Evolutionary conservation across 2,329 filamentous ascomycete species (phyloP), one percentile per base, ranked within the genome.

Genomic region (Alternaria ethzedia): DNA sequence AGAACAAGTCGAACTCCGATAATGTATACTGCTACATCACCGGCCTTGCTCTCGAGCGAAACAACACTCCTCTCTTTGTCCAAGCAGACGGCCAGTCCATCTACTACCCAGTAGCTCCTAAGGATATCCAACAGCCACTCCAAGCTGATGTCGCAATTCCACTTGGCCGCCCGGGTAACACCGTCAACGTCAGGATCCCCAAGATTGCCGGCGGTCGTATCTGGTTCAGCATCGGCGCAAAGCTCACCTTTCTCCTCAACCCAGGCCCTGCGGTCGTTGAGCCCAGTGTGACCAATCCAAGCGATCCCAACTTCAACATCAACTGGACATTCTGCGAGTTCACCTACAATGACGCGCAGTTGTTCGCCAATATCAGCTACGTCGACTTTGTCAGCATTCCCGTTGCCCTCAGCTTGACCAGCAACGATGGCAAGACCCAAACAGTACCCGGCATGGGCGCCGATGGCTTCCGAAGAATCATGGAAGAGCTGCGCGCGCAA

Each of bases 251-350:
- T 79, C 82, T 87, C 12, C 78, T 94, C 56, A 94, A 94, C 78
- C 89, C 88, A 2, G 89, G 88, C 15, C 89, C 91, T 7, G 89
- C 87, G 2, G 83, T 94, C 13, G 91, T 94, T 46, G 91, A 94
- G 79, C 92, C 92, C 0, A 90, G 89, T 10, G 88, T 90, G 25
- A 90, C 87, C 30, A 94, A 94, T 77, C 77, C 83, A 0, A 77
- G 84, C 70, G 83, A 85, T 61, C 82, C 81, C 1, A 84, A 84
- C 67, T 79, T 79, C 52, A 79, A 80, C 49, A 75, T 82, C 54
- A 76, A 79, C 57, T 85, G 84, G 75, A 79, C 79, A 2, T 85
- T 85, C 62, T 78, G 75, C 56, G 83, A 85, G 59, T 85, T 85
- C 70, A 85, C 83, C 2, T 79, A 80, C 70, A 85, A 85, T 64